Conservation (phyloP, 2,329 filamentous ascomycete genomes). For the Aspergillus awamori region DNA sequence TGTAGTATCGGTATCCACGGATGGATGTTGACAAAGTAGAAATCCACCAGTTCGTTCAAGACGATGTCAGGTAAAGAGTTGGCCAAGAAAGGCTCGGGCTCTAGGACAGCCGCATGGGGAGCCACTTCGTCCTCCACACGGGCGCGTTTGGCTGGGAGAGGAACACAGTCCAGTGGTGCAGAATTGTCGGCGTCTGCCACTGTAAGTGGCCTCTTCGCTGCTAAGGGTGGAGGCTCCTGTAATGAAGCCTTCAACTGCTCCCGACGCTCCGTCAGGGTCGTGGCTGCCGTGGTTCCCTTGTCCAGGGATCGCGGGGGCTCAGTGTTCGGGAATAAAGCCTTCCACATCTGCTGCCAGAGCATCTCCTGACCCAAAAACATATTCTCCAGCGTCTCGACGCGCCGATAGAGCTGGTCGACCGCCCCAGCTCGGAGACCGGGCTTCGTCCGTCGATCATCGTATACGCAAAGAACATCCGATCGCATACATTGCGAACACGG, state of each 20-base stretch:
- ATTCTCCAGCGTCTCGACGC: slow-evolving; percentile 31
- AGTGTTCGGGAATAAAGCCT: slow-evolving; percentile 1
- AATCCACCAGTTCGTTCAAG: slow-evolving; percentile 31
- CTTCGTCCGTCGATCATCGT: slow-evolving; percentile 34
- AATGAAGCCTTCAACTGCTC: too few species aligned
- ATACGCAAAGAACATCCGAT: slow-evolving; percentile 37
- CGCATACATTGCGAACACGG: slow-evolving; percentile 49
- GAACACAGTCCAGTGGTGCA: too few species aligned
- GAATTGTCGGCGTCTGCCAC: too few species aligned
- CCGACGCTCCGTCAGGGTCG: too few species aligned
- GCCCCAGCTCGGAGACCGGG: slow-evolving; percentile 38
- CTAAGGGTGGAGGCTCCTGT: too few species aligned
- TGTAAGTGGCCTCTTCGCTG: too few species aligned
- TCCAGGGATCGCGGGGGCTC: too few species aligned
- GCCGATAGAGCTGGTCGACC: slow-evolving; percentile 36
- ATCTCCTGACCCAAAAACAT: slow-evolving; percentile 27
- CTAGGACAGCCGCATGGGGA: too few species aligned
- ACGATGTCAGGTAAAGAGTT: slow-evolving; percentile 17
- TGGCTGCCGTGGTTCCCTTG: too few species aligned
- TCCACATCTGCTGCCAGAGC: slow-evolving; percentile 25
- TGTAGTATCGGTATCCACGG: slow-evolving; percentile 42
- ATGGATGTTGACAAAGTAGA: slow-evolving; percentile 36
- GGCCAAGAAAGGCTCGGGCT: too few species aligned
- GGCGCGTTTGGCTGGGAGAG: too few species aligned
- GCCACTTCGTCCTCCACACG: too few species aligned